Evolutionary conservation across 2,329 filamentous ascomycete genomes (phyloP).

Genomic region (Biscogniauxia marginata): DNA sequence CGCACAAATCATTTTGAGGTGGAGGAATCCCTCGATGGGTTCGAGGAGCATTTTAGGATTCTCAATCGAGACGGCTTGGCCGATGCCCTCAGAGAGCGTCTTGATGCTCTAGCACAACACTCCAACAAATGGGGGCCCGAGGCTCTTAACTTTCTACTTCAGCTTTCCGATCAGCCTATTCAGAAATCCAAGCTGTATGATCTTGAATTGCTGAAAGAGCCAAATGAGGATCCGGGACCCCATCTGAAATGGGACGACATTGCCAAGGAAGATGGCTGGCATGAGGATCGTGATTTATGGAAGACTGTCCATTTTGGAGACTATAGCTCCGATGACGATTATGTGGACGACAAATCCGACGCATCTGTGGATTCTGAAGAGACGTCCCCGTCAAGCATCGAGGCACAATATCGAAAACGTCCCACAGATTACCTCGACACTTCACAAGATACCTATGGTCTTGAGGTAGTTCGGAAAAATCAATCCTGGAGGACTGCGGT

Average conservation of each 20-base stretch:
- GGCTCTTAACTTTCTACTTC: conserved; percentile 72
- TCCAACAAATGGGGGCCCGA: conserved; percentile 73
- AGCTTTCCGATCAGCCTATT: conserved; percentile 77
- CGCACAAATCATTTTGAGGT: conserved; percentile 78
- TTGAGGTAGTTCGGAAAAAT: conserved; percentile 40
- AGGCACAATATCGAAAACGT: conserved; percentile 27
- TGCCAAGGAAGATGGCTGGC: conserved; percentile 71
- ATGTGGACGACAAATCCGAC: conserved; percentile 38
- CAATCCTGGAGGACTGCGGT: conserved; percentile 46
- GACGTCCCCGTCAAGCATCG: conserved; percentile 36
- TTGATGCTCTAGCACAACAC: conserved; percentile 55
- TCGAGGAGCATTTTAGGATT: conserved; percentile 85
- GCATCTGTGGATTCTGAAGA: conserved; percentile 33
- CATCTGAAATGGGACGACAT: conserved; percentile 77
- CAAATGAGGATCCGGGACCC: conserved; percentile 43
- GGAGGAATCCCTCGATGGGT: conserved; percentile 60
- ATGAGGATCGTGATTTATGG: conserved; percentile 68
- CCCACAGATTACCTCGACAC: conserved; percentile 38
- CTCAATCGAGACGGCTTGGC: conserved; percentile 77
- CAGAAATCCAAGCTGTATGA: conserved; percentile 65
- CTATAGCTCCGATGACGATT: conserved; percentile 64
- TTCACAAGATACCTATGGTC: conserved; percentile 32
- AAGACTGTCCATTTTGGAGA: conserved; percentile 62
- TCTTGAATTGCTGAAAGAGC: conserved; percentile 53
- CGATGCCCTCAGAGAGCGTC: conserved; percentile 60